These are phyloP conservation scores for Syncephalastrum sp. DNA, from an alignment of 371 early-diverging fungal genomes.

Conservation along the genomic window DNA sequence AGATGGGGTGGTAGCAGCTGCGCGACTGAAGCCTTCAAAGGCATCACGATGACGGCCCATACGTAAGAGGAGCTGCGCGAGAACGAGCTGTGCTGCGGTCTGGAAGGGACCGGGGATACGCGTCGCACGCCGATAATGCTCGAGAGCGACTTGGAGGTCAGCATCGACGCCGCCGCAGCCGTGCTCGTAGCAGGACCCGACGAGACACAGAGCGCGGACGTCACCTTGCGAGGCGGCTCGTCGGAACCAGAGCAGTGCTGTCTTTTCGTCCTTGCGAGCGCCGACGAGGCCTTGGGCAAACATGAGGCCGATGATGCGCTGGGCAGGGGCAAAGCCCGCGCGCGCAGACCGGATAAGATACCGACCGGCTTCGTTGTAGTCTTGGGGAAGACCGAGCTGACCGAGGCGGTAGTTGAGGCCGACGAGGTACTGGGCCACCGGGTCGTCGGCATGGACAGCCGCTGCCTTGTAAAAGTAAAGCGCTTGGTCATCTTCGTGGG, in stretches of 20 bases:
- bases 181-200: constrained; percentile 73
- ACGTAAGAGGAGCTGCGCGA: constrained; percentile 32
- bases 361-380: constrained; percentile 34
- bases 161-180: constrained; percentile 63
- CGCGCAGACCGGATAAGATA: constrained; percentile 35
- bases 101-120: constrained; percentile 41
- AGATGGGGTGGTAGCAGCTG: neutral
- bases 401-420: constrained; percentile 43
- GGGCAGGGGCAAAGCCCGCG: constrained; percentile 40
- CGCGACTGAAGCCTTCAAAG: constrained; percentile 41
- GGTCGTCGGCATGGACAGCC: constrained; percentile 24
- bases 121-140: constrained; percentile 72
- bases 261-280: constrained; percentile 8
- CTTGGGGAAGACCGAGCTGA: constrained; percentile 27
- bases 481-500: constrained; percentile 28
- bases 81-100: constrained; percentile 43
- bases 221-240: constrained; percentile 66
- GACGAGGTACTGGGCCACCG: constrained; percentile 39
- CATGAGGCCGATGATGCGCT: constrained; percentile 43
- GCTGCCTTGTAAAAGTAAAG: constrained; percentile 40
- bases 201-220: constrained; percentile 63
- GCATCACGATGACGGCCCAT: constrained; percentile 41
- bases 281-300: constrained; percentile 25
- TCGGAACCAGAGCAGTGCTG: constrained; percentile 67
- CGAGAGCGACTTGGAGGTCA: constrained; percentile 45